A percentile compares a stretch with the other conserved stretches of the same genome.
These are phyloP conservation scores for Theobroma cacao DNA, from an alignment of 345 rosid genomes.

Conservation along the genomic window DNA sequence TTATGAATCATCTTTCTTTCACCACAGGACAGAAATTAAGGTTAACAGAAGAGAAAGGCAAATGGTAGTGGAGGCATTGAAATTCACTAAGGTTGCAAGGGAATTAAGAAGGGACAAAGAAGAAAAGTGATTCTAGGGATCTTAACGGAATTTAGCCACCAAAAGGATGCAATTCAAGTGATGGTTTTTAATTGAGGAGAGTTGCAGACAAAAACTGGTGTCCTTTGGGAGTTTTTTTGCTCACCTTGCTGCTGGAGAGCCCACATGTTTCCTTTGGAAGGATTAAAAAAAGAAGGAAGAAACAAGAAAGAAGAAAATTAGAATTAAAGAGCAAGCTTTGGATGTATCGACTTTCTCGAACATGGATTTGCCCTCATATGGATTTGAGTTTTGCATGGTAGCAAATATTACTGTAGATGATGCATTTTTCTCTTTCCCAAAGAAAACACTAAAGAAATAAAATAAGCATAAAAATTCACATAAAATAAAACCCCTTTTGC, in stretches of 20 bases:
- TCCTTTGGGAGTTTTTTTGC: neutral
- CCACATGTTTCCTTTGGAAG: constrained; percentile 47
- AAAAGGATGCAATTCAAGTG: constrained; percentile 32
- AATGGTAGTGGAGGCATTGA: neutral
- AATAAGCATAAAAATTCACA: neutral
- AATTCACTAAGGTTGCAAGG: neutral
- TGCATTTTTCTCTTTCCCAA: constrained; percentile 35
- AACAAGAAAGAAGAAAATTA: neutral
- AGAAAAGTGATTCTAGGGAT: constrained; percentile 24
- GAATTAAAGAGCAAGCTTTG: constrained; percentile 37
- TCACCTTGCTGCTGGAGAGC: constrained; percentile 44
- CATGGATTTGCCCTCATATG: constrained; percentile 25
- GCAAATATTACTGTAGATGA: constrained; percentile 29
- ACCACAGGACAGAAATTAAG: neutral
- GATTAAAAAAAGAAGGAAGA: neutral
- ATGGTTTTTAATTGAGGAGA: constrained; percentile 10
- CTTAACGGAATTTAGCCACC: constrained; percentile 19
- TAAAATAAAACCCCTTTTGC: constrained; percentile 11
- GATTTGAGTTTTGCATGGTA: constrained; percentile 24
- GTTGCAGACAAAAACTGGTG: constrained; percentile 27
- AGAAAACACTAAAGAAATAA: constrained; percentile 18
- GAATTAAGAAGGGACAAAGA: neutral
- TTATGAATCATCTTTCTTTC: neutral
- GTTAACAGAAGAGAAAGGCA: neutral
- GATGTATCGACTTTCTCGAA: constrained; percentile 44